phyloP scores from a whole-genome alignment of 306 rosid genomes.

The Prinsepia uniflora region DNA sequence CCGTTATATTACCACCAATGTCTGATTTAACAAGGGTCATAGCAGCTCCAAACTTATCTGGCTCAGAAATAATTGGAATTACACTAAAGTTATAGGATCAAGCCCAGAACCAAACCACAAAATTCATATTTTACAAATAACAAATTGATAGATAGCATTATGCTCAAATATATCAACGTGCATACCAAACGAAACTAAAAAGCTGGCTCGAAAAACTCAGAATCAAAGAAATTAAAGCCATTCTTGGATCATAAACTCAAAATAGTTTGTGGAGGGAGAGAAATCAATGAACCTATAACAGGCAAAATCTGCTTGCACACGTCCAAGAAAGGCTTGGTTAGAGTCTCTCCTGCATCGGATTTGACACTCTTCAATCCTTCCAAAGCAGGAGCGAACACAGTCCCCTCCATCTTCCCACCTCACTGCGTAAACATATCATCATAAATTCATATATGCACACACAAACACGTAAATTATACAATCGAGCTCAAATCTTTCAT shows the following conservation, averaged over 20 bases:
- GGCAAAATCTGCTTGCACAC: constrained; percentile 90
- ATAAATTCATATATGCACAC: neutral
- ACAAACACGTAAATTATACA: neutral
- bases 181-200: neutral
- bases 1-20: constrained; percentile 86
- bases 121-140: neutral
- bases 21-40: constrained; percentile 83
- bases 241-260: neutral
- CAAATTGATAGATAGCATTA: neutral
- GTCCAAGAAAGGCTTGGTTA: constrained; percentile 79
- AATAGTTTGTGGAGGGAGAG: neutral
- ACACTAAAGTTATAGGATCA: constrained; percentile 12
- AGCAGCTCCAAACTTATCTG: constrained; percentile 97
- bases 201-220: neutral
- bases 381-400: constrained; percentile 72
- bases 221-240: neutral
- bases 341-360: constrained; percentile 70
- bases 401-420: constrained; percentile 56
- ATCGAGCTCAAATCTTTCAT: neutral
- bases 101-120: neutral
- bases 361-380: constrained; percentile 69
- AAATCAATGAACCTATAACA: constrained; percentile 56
- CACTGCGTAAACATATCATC: constrained; percentile 28
- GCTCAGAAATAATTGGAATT: constrained; percentile 16
- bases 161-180: neutral